phyloP scores from a whole-genome alignment of 768 basidiomycete genomes.

The Agrocybe pediades region DNA sequence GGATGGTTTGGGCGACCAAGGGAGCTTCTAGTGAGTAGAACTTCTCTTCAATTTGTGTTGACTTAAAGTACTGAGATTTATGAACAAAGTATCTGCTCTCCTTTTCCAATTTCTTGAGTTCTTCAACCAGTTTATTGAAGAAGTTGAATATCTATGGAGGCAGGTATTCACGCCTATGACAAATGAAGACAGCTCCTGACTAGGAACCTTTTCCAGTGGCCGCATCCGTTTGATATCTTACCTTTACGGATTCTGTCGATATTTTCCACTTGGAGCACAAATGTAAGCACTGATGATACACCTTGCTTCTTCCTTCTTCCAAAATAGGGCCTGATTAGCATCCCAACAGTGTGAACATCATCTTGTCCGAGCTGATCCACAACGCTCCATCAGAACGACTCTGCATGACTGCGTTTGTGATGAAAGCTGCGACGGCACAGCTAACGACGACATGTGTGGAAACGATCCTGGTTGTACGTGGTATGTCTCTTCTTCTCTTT shows the following conservation, averaged over 20 bases:
- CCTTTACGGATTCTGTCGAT: slow-evolving; percentile 14
- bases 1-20: background rate
- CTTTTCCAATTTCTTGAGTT: slow-evolving; percentile 1
- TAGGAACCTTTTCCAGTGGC: background rate
- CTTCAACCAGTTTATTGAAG: background rate
- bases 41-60: too few relatives aligned
- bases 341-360: slow-evolving; percentile 5
- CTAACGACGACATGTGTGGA: slow-evolving; percentile 14
- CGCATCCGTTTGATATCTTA: slow-evolving; percentile 10
- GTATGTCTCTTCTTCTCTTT: background rate
- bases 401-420: slow-evolving; percentile 2
- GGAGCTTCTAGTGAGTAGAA: background rate
- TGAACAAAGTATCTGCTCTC: background rate
- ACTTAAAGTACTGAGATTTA: too few relatives aligned
- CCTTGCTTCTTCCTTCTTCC: background rate
- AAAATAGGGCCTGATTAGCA: background rate
- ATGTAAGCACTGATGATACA: background rate
- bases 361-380: slow-evolving; percentile 4
- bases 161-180: too few relatives aligned
- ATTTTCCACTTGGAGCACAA: slow-evolving; percentile 9
- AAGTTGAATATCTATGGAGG: slow-evolving; percentile 1
- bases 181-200: too few relatives aligned
- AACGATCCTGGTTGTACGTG: slow-evolving; percentile 7
- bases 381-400: background rate
- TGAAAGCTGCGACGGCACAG: slow-evolving; percentile 8